A percentile compares a stretch with the other conserved stretches of the same genome.
Evolutionary conservation across 1,139 yeast species (phyloP).

Genomic region (Hyphopichia khmerensis): DNA sequence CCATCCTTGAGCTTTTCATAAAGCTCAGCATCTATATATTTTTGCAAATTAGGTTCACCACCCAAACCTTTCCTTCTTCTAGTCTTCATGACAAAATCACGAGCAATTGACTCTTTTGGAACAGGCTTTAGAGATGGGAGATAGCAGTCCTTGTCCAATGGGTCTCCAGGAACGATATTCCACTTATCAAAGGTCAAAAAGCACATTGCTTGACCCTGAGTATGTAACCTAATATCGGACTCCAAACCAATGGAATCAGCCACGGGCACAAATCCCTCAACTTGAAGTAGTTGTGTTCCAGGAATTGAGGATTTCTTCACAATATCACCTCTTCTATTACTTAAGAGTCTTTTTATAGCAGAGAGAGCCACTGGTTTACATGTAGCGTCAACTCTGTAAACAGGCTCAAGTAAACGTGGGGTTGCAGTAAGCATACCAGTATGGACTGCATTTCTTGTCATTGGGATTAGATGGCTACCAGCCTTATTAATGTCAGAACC

Average conservation of each 20-base stretch:
- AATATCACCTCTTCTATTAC: constrained; percentile 62
- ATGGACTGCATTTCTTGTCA: constrained; percentile 82
- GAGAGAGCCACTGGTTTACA: constrained; percentile 48
- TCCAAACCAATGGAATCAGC: constrained; percentile 90
- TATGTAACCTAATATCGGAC: constrained; percentile 73
- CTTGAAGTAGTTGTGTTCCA: constrained; percentile 68
- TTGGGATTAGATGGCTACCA: constrained; percentile 78
- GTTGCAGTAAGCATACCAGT: constrained; percentile 76
- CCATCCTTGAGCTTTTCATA: constrained; percentile 52
- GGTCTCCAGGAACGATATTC: constrained; percentile 89
- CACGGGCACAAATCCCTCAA: constrained; percentile 74
- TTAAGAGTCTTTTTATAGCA: constrained; percentile 51
- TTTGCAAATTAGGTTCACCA: constrained; percentile 75
- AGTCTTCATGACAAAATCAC: constrained; percentile 89
- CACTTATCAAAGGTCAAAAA: constrained; percentile 67
- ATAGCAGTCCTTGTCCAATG: constrained; percentile 63
- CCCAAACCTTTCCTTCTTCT: constrained; percentile 79
- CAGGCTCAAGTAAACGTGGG: constrained; percentile 83
- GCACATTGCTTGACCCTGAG: constrained; percentile 78
- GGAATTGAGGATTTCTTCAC: constrained; percentile 55
- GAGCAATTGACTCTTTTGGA: constrained; percentile 63
- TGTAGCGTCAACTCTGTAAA: constrained; percentile 61
- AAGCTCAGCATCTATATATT: constrained; percentile 65
- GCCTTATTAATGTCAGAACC: constrained; percentile 49
- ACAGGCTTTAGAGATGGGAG: constrained; percentile 79